These are phyloP conservation scores for Aspergillus carlsbadensis DNA, from an alignment of 495 filamentous ascomycete species.

Conservation along the genomic window DNA sequence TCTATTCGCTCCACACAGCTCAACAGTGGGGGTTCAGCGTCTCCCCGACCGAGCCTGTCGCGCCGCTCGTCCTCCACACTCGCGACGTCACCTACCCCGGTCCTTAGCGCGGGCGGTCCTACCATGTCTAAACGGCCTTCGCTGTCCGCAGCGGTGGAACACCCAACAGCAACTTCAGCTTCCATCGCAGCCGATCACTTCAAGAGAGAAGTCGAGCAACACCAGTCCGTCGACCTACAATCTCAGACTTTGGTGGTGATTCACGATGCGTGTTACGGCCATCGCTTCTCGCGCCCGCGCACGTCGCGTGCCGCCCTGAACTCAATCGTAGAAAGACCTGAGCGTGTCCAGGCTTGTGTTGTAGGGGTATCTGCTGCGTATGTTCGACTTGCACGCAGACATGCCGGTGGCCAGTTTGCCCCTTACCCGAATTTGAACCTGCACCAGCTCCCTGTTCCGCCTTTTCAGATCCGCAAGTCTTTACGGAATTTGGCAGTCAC, in stretches of 20 bases:
- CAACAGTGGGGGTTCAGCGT: conserved; percentile 26
- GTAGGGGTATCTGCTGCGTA: conserved; percentile 85
- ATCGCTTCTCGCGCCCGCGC: conserved; percentile 81
- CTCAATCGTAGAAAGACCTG: conserved; percentile 87
- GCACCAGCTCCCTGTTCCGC: conserved; percentile 54
- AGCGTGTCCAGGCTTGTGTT: conserved; percentile 82
- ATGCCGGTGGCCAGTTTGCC: conserved; percentile 67
- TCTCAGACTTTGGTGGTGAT: conserved; percentile 77
- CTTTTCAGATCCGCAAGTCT: conserved; percentile 81
- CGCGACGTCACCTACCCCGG: conserved; percentile 36
- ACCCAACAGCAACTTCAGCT: conserved; percentile 54
- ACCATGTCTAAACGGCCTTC: conserved; percentile 24
- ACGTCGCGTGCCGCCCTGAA: conserved; percentile 61
- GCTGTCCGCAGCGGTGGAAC: conserved; percentile 22
- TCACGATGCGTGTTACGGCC: conserved; percentile 91
- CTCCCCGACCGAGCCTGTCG: conserved; percentile 36
- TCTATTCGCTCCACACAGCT: conserved; percentile 42
- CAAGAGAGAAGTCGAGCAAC: conserved; percentile 62
- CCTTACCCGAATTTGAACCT: conserved; percentile 57
- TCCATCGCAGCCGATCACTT: conserved; percentile 71
- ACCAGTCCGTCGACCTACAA: conserved; percentile 50
- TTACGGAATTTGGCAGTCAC: conserved; percentile 60
- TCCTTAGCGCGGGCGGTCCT: conserved; percentile 15
- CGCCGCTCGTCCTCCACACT: conserved; percentile 50
- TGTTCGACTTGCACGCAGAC: conserved; percentile 77